Evolutionary conservation across 495 filamentous ascomycete genomes (phyloP).

Genomic region (Talaromyces stipitatus): DNA sequence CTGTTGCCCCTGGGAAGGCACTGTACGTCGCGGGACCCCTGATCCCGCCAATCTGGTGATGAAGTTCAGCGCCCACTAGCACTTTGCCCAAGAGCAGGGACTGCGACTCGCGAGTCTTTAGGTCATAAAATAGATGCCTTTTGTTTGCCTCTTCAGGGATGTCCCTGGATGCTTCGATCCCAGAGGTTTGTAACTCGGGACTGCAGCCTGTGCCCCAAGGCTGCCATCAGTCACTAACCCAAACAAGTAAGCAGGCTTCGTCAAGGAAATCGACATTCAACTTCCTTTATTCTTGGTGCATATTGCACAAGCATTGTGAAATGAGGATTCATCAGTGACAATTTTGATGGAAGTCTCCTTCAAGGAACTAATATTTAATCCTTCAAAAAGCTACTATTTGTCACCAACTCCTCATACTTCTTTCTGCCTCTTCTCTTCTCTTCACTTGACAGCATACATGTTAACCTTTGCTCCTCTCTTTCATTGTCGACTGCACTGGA

Average conservation of each 20-base stretch:
- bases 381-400: too few relatives aligned
- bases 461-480: neutral
- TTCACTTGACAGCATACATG: neutral
- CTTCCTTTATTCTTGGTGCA: neutral
- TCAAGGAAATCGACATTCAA: neutral
- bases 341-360: neutral
- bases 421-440: neutral
- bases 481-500: neutral
- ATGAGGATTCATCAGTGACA: neutral
- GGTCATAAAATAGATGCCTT: too few relatives aligned
- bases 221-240: neutral
- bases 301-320: neutral
- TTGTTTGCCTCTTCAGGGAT: too few relatives aligned
- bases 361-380: neutral
- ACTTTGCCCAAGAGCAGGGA: too few relatives aligned
- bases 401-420: neutral
- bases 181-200: neutral
- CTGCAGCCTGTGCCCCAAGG: neutral
- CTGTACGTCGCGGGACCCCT: too few relatives aligned
- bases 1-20: too few relatives aligned
- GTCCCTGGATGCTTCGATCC: too few relatives aligned
- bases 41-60: too few relatives aligned
- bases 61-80: too few relatives aligned
- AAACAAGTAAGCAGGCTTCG: neutral
- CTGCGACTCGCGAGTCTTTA: too few relatives aligned